Conservation (phyloP, 108 stramenopile genomes). For the Nitzschia putrida region DNA sequence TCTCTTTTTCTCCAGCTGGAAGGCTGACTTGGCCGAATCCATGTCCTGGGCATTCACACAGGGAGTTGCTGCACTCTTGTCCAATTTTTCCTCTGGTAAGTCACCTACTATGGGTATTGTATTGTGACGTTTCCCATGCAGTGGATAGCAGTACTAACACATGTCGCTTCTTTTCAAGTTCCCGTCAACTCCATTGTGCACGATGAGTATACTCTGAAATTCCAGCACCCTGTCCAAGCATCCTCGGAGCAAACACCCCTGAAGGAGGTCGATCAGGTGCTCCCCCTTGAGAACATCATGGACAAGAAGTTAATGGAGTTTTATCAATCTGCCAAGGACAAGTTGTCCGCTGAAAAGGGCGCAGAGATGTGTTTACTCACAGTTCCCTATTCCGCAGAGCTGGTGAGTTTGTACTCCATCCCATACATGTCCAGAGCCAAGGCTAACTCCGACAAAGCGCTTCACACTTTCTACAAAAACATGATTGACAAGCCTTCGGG, state of each 20-base stretch:
- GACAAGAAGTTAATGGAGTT: slow-evolving; percentile 7
- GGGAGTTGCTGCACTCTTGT: slow-evolving; percentile 16
- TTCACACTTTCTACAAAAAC: slow-evolving; percentile 7
- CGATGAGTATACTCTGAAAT: slow-evolving; percentile 6
- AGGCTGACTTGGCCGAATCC: slow-evolving; percentile 32
- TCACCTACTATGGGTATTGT: background rate
- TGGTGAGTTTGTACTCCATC: slow-evolving; percentile 21
- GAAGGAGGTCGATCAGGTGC: background rate
- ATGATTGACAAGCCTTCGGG: slow-evolving; percentile 18
- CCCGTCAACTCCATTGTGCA: background rate
- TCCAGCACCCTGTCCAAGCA: background rate
- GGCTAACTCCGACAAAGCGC: background rate
- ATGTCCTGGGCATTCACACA: slow-evolving; percentile 29
- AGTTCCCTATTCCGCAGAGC: slow-evolving; percentile 15
- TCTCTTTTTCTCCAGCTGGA: slow-evolving; percentile 24
- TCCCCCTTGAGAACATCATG: slow-evolving; percentile 8
- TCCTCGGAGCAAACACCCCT: background rate
- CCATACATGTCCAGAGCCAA: slow-evolving; percentile 29
- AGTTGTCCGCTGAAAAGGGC: background rate
- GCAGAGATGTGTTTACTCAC: slow-evolving; percentile 9
- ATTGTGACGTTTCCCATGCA: no score
- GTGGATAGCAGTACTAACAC: no score
- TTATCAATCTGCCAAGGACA: slow-evolving; percentile 6
- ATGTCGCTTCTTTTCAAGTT: no score
- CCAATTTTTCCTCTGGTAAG: slow-evolving; percentile 18